Base-by-base conservation (phyloP, 768 basidiomycete genomes). In the Lenzites betulinus region DNA sequence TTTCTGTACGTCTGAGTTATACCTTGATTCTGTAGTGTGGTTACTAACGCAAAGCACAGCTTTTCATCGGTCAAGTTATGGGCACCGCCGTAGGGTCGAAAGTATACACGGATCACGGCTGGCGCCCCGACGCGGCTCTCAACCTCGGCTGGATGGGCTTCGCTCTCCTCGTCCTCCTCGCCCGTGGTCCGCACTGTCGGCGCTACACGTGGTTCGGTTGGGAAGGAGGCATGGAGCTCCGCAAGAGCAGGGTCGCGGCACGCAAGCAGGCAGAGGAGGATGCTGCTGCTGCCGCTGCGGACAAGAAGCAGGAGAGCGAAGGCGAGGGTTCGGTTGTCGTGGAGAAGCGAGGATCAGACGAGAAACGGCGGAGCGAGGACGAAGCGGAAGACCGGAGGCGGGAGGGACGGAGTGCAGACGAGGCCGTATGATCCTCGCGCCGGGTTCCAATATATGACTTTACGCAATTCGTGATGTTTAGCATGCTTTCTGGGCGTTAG, bases 41-140 rank as follows among this genome's bases (percentile, higher is more conserved):
- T 4, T 38, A 18, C 49, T n/a, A n/a, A 22, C 22, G n/a, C 7
- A 7, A 18, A 1, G 9, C 13, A 25, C 53, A 79, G 75, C 63
- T 89, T 30, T 91, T 92, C 72, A 79, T 90, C 23, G 92, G 92
- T 0, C 91, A 93, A 76, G 88, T 93, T 11, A 86, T 89, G 74
- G 92, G 92, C 18, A 92, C 91, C 0, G 80, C 88, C 0, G 86
- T 87, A 0, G 87, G 90, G 30, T 88, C 90, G 0, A 71, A 82
- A 36, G 81, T 93, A 2, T 94, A 91, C 73, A 79, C 87, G 28
- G 65, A 76, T 15, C 75, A 83, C 64, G 92, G 92, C 16, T 93
- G 90, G 90, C 78, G 84, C 36, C 79, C 88, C 0, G 82, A 81
- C 1, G 86, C 89, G 0, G 78, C 77, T 28, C 75, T 91, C 12